Conservation (phyloP, 2,329 filamentous ascomycete species). For the Penicillium vulpinum region DNA sequence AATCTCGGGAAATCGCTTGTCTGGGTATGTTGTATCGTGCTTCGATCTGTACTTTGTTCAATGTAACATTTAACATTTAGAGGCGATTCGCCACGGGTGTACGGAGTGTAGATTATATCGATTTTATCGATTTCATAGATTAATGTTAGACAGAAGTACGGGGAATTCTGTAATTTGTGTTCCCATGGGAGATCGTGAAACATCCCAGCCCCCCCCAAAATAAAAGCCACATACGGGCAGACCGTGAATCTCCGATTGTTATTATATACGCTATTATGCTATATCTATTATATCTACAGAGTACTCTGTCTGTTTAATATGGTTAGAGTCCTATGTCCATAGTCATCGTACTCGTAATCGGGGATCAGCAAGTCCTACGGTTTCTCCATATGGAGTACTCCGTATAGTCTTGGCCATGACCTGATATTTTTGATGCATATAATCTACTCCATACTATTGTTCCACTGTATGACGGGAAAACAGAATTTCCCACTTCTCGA, state of each 20-base stretch:
- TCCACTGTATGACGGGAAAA: not conserved
- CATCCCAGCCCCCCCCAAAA: not conserved
- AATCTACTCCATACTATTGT: not conserved
- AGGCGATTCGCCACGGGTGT: not conserved
- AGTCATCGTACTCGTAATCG: too few relatives aligned
- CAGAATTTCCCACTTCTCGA: slow-evolving; percentile 7
- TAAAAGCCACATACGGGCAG: not conserved
- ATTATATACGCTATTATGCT: too few relatives aligned
- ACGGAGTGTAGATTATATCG: too few relatives aligned
- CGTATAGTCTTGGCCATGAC: not conserved
- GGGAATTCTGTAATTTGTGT: not conserved
- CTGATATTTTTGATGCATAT: not conserved
- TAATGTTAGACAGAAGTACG: too few relatives aligned
- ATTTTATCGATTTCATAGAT: too few relatives aligned
- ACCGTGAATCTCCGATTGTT: not conserved
- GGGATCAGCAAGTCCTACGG: not conserved
- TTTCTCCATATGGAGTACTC: too few relatives aligned
- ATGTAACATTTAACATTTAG: too few relatives aligned
- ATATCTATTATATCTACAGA: too few relatives aligned
- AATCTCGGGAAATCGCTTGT: too few relatives aligned
- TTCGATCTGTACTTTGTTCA: not conserved
- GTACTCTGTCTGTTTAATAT: too few relatives aligned
- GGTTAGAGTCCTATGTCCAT: too few relatives aligned
- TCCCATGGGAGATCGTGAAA: not conserved
- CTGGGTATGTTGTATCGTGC: not conserved